Base-by-base conservation (phyloP, 2,329 filamentous ascomycete genomes). In the Trichoderma oligosporum region DNA sequence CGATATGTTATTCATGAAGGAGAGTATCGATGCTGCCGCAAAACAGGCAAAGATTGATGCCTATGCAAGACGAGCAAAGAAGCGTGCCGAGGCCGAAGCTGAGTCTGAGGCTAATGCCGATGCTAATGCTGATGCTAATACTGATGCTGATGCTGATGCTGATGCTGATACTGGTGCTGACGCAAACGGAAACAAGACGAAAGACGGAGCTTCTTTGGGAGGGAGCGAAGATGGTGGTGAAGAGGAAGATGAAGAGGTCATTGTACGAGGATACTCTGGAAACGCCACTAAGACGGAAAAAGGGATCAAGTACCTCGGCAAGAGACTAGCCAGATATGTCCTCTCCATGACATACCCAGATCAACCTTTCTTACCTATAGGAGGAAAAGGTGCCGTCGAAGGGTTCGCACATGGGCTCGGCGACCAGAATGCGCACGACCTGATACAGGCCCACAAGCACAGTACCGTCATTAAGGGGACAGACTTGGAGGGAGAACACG, bases 1-100 rank as follows among this genome's bases (percentile, higher is more conserved):
- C 20, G 94, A 99, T 70, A 96, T 99, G 94, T 78, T 99, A 18
- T 99, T 89, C 69, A 75, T 99, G 70, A 99, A 99, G 69, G 94
- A 99, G 73, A 96, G 91, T 71, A 97, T 99, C 61, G 94, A 99
- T 74, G 84, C 85, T 25, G 86, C 89, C 2, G 87, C 87, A 4
- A 86, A 78, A 65, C 85, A 93, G 68, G 87, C 89, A 25, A 86
- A 86, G 64, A 75, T 84, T 48, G 86, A 89, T 70, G 83, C 85
- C 35, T 86, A 80, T 68, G 79, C 76, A 48, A 79, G 88, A 58
- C 82, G 79, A 64, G 78, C 76, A 56, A 77, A 73, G 64, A 75
- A 81, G 66, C 71, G 76, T 67, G 68, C 74, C 14, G 49, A 49
- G 14, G 47, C 41, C 3, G 41, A 38, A 9, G 38, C 35, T 5